Base-by-base conservation (phyloP, 169 alveolate genomes). In the Eimeria acervulina region DNA sequence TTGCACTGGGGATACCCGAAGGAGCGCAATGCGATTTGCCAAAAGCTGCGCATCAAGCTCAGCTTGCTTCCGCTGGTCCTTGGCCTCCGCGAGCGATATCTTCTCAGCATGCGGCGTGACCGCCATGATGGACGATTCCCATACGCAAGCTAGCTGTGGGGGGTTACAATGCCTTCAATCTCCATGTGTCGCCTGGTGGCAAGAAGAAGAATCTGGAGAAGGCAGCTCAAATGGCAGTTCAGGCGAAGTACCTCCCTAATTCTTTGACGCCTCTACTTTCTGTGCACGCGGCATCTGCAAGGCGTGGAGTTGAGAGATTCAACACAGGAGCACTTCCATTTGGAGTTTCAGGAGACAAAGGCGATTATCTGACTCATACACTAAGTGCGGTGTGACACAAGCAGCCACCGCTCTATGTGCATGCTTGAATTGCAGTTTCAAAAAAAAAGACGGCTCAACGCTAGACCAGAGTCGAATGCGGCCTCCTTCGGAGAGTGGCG, bases 1-100 rank as follows among this genome's bases (percentile, higher is more conserved):
- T 26, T 63, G 74, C 38, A 3, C 0, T 26, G 74, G 2, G 23
- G 61, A 55, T 84, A 94, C 96, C 95, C 81, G 91, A 36, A 94
- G 96, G 61, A 94, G 96, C 4, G 96, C 96, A 19, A 97, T 97
- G 89, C 98, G 97, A 85, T 98, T 98, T 3, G 97, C 97, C 31
- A 98, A 95, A 44, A 98, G 97, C 90, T 97, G 97, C 10, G 97
- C 98, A 68, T 98, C 98, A 28, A 97, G 97, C 63, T 97, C 98
- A 3, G 98, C 98, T 55, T 95, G 95, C 90, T 95, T 97, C 28
- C 98, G 85, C 59, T 92, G 76, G 47, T 95, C 96, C 94, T 96
- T 97, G 26, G 97, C 98, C 74, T 81, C 95, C 38, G 97, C 95
- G 2, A 95, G 90, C 42, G 88, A 76, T 2, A 90, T 87, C 36